phyloP scores from a whole-genome alignment of 2,329 filamentous ascomycete species.

The Cytospora piceae region DNA sequence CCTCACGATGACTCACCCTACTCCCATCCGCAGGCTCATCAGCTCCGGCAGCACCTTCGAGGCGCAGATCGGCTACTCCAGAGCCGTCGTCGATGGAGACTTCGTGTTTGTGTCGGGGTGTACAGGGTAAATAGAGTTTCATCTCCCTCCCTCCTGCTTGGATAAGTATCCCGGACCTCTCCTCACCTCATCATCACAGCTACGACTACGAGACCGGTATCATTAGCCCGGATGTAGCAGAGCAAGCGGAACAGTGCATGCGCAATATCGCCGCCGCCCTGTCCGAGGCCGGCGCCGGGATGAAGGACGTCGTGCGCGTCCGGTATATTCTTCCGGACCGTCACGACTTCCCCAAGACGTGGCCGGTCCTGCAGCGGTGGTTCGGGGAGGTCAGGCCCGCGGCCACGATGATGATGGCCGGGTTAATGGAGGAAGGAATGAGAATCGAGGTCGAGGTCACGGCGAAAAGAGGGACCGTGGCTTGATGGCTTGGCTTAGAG shows the following conservation, averaged over 20 bases:
- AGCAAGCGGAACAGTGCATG: slow-evolving; percentile 55
- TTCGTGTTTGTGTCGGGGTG: slow-evolving; percentile 59
- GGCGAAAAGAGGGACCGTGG: slow-evolving; percentile 32
- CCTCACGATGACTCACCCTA: slow-evolving; percentile 4
- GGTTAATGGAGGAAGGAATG: slow-evolving; percentile 54
- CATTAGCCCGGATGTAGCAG: slow-evolving; percentile 49
- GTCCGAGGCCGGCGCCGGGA: slow-evolving; percentile 45
- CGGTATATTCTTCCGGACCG: slow-evolving; percentile 55
- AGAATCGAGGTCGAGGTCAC: slow-evolving; percentile 45
- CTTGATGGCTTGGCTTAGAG: neutral
- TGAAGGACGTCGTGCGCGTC: slow-evolving; percentile 55
- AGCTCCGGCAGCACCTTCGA: slow-evolving; percentile 57
- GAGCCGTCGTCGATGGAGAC: slow-evolving; percentile 54
- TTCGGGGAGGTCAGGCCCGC: slow-evolving; percentile 54
- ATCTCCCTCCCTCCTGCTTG: neutral
- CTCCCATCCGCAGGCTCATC: slow-evolving; percentile 39
- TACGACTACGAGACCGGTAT: slow-evolving; percentile 54
- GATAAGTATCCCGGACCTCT: neutral
- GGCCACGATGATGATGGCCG: slow-evolving; percentile 57
- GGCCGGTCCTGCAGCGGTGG: slow-evolving; percentile 55
- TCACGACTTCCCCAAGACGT: slow-evolving; percentile 51
- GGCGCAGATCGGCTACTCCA: slow-evolving; percentile 57
- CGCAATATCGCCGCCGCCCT: slow-evolving; percentile 52
- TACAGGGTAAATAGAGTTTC: slow-evolving; percentile 48
- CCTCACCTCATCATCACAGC: slow-evolving; percentile 37